phyloP scores from a whole-genome alignment of 2,329 filamentous ascomycete species.

The Neonectria magnoliae region DNA sequence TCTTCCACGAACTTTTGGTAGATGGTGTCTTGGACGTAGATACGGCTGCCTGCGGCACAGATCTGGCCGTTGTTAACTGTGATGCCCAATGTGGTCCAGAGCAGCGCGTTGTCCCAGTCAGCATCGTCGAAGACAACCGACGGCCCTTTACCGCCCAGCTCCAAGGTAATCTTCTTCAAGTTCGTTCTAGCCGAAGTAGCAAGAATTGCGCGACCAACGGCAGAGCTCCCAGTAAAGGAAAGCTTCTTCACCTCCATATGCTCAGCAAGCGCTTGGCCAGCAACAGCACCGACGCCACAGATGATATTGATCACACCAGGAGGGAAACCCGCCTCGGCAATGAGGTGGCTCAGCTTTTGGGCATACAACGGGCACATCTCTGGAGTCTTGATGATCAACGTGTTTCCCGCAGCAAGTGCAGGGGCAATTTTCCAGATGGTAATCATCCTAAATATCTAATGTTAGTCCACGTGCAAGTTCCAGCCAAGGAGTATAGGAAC shows the following conservation, averaged over 20 bases:
- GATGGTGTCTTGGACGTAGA: slow-evolving; percentile 66
- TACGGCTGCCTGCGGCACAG: slow-evolving; percentile 67
- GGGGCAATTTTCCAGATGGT: slow-evolving; percentile 69
- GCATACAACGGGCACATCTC: slow-evolving; percentile 70
- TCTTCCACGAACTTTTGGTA: slow-evolving; percentile 67
- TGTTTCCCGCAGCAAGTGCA: slow-evolving; percentile 69
- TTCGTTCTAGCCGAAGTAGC: slow-evolving; percentile 67
- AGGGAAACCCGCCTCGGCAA: slow-evolving; percentile 77
- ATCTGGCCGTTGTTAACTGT: slow-evolving; percentile 67
- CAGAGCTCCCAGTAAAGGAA: slow-evolving; percentile 77
- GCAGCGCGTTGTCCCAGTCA: slow-evolving; percentile 69
- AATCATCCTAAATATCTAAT: slow-evolving; percentile 22
- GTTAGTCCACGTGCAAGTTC: not conserved
- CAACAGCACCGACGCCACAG: slow-evolving; percentile 72
- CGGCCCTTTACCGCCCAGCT: slow-evolving; percentile 70
- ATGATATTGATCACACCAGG: slow-evolving; percentile 78
- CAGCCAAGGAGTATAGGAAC: not conserved
- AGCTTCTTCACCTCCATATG: slow-evolving; percentile 76
- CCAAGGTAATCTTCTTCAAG: slow-evolving; percentile 68
- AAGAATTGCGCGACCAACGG: slow-evolving; percentile 74
- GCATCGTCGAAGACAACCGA: slow-evolving; percentile 69
- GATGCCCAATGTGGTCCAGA: slow-evolving; percentile 53
- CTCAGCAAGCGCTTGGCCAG: slow-evolving; percentile 71
- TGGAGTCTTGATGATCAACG: slow-evolving; percentile 69
- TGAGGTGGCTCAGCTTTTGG: slow-evolving; percentile 69